A percentile compares a stretch with the other conserved stretches of the same genome.
Conservation (phyloP, 768 basidiomycete genomes). For the Tricholoma bakamatsutake region DNA sequence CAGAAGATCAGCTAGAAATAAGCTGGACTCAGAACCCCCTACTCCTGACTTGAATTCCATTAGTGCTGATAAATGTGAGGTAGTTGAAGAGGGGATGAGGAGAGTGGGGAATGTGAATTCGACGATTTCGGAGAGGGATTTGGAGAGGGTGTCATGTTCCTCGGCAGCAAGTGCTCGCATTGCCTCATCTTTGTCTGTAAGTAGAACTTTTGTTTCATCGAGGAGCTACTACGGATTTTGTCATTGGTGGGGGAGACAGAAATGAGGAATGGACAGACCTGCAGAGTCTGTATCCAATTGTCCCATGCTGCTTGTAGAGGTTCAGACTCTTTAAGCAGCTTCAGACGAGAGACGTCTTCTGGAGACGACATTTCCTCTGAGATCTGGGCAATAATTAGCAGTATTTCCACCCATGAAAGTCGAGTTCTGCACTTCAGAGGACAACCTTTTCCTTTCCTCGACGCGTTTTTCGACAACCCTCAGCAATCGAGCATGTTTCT, state of each 20-base stretch:
- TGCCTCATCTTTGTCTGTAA: conserved; percentile 66
- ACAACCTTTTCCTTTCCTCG: conserved; percentile 39
- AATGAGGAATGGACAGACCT: conserved; percentile 38
- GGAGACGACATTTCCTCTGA: conserved; percentile 47
- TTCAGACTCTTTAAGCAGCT: conserved; percentile 64
- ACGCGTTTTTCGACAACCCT: conserved; percentile 49
- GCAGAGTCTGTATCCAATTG: conserved; percentile 45
- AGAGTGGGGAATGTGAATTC: conserved; percentile 57
- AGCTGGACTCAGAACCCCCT: conserved; percentile 82
- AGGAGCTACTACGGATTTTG: conserved; percentile 47
- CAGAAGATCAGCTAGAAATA: conserved; percentile 74
- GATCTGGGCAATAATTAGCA: conserved; percentile 30
- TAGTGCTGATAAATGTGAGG: conserved; percentile 64
- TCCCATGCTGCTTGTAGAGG: conserved; percentile 65
- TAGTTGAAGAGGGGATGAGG: conserved; percentile 67
- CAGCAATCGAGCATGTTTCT: conserved; percentile 47
- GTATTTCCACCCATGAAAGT: neutral
- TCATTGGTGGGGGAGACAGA: neutral
- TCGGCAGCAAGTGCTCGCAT: conserved; percentile 72
- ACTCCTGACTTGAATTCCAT: conserved; percentile 92
- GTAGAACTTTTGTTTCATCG: conserved; percentile 53
- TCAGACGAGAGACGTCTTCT: conserved; percentile 53
- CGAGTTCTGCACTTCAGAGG: conserved; percentile 32
- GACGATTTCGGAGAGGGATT: conserved; percentile 27
- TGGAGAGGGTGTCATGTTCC: conserved; percentile 48